These are phyloP conservation scores for Lomentospora prolificans DNA, from an alignment of 2,329 filamentous ascomycete genomes.

Conservation along the genomic window DNA sequence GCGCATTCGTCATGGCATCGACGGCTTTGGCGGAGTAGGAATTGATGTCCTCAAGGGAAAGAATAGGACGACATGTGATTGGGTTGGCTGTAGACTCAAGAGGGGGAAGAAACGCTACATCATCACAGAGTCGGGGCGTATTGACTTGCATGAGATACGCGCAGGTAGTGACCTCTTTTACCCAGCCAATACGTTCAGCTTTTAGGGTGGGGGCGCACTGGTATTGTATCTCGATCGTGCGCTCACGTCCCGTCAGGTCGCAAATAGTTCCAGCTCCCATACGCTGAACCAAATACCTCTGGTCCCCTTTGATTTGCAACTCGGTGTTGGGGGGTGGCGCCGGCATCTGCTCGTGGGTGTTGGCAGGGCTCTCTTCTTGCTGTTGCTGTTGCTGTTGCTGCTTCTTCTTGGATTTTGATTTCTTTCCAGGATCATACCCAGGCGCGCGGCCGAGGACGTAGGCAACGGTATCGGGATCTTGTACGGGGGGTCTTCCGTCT, in stretches of 20 bases:
- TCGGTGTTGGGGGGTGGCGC: slow-evolving; percentile 40
- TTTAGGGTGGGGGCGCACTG: slow-evolving; percentile 67
- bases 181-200: slow-evolving; percentile 73
- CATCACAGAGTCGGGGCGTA: slow-evolving; percentile 78
- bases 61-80: slow-evolving; percentile 66
- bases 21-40: slow-evolving; percentile 12
- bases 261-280: slow-evolving; percentile 72
- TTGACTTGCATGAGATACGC: slow-evolving; percentile 90
- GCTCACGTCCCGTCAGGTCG: slow-evolving; percentile 71
- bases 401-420: slow-evolving; percentile 9
- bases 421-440: slow-evolving; percentile 23
- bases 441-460: slow-evolving; percentile 58
- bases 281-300: slow-evolving; percentile 76
- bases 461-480: slow-evolving; percentile 65
- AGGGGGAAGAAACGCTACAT: slow-evolving; percentile 76
- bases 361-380: neutral
- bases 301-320: slow-evolving; percentile 72
- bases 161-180: slow-evolving; percentile 87
- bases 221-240: slow-evolving; percentile 76
- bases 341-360: neutral
- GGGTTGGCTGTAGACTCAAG: slow-evolving; percentile 65
- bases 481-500: slow-evolving; percentile 62
- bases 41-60: slow-evolving; percentile 32
- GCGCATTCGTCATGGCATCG: slow-evolving; percentile 8
- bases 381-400: slow-evolving; percentile 10